Conservation (phyloP, 352 stramenopile genomes). For the Globisporangium apiculatum region DNA sequence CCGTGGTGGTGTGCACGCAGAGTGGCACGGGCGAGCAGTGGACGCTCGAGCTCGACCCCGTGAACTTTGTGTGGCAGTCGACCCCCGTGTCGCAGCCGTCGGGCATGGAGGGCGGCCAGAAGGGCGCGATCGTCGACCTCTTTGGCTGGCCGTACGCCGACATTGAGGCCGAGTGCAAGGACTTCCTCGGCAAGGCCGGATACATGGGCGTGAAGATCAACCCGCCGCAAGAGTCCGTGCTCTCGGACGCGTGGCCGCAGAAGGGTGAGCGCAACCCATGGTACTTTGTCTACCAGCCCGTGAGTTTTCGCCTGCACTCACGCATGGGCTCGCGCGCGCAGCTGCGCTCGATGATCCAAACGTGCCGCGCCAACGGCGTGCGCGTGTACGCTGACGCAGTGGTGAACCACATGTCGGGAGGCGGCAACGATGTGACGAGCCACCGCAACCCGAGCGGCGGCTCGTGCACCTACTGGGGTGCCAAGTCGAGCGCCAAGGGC, state of each 20-base stretch:
- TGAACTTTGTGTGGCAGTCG: constrained; percentile 65
- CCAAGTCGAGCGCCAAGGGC: constrained; percentile 23
- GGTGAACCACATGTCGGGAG: constrained; percentile 51
- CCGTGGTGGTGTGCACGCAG: constrained; percentile 22
- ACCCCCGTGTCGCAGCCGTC: constrained; percentile 21
- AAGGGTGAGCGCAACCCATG: constrained; percentile 49
- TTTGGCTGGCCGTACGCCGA: constrained; percentile 65
- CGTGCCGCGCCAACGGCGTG: constrained; percentile 47
- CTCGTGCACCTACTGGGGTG: constrained; percentile 28
- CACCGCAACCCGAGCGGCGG: constrained; percentile 14
- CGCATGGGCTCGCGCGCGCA: constrained; percentile 44
- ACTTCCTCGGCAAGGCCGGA: constrained; percentile 53
- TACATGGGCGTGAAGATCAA: constrained; percentile 73
- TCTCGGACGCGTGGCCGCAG: constrained; percentile 33
- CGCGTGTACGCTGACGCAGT: constrained; percentile 57
- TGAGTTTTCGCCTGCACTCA: constrained; percentile 55
- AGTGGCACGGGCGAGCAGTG: constrained; percentile 11
- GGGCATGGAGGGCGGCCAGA: constrained; percentile 36
- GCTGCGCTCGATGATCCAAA: constrained; percentile 57
- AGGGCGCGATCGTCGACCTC: constrained; percentile 56
- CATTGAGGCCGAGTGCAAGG: constrained; percentile 50
- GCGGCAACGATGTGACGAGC: constrained; percentile 40
- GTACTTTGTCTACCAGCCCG: constrained; percentile 64
- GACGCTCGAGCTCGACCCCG: constrained; percentile 38
- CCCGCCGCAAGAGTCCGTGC: constrained; percentile 46